Percentiles rank a stretch among this genome's conserved stretches.
Evolutionary conservation across 345 rosid species (phyloP).

Genomic region (Lenwebbia sp.): DNA sequence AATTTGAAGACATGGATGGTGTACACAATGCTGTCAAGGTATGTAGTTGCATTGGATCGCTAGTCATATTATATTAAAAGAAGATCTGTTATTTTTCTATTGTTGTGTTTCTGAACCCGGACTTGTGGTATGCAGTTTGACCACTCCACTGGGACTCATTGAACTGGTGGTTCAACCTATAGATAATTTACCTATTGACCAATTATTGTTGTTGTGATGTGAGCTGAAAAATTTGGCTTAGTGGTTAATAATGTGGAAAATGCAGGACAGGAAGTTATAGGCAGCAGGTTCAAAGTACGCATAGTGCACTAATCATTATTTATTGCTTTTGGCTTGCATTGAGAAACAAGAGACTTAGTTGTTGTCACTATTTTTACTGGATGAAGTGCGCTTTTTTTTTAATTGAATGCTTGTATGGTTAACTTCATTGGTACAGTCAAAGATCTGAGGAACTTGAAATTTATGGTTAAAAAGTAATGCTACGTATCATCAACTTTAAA

Average conservation of each 20-base stretch:
- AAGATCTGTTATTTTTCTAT: not conserved
- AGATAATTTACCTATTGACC: not conserved
- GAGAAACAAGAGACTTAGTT: not conserved
- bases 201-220: not conserved
- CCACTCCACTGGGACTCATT: not conserved
- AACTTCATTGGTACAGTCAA: not conserved
- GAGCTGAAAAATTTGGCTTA: not conserved
- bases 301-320: not conserved
- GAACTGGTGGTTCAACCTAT: not conserved
- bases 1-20: constrained; percentile 53
- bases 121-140: not conserved
- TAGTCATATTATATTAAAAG: not conserved
- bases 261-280: not conserved
- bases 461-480: not conserved
- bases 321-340: not conserved
- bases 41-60: not conserved
- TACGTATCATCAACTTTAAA: not conserved
- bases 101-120: not conserved
- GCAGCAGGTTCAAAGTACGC: not conserved
- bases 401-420: not conserved
- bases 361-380: not conserved
- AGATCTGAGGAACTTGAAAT: not conserved
- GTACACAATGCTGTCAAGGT: constrained; percentile 55
- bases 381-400: not conserved
- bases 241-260: not conserved